Conservation (phyloP, 306 rosid genomes). For the peach (Prunus persica) region DNA sequence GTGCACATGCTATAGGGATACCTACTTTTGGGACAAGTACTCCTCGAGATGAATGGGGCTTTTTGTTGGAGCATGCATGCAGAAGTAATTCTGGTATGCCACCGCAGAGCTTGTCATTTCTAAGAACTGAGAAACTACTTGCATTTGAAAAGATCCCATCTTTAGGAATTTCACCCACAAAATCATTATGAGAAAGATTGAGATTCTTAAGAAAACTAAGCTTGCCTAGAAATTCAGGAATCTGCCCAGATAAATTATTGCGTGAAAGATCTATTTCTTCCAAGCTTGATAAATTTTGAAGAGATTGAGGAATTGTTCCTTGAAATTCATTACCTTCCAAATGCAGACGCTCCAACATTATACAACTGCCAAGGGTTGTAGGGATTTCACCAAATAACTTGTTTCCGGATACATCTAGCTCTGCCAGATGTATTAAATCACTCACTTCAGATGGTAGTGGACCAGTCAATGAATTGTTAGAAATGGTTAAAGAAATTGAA, state of each 20-base stretch:
- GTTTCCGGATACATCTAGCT: conserved; percentile 14
- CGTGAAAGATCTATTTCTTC: neutral
- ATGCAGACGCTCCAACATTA: neutral
- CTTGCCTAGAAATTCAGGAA: conserved; percentile 26
- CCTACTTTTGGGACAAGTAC: neutral
- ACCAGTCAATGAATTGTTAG: neutral
- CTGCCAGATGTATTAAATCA: neutral
- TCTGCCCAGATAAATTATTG: conserved; percentile 24
- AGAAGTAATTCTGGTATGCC: conserved; percentile 22
- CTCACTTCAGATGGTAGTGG: neutral
- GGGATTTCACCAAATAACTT: neutral
- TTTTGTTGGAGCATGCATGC: conserved; percentile 15
- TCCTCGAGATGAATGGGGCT: neutral
- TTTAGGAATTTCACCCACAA: neutral
- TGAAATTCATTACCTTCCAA: neutral
- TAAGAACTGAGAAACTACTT: conserved; percentile 6
- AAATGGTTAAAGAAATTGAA: neutral
- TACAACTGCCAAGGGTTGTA: neutral
- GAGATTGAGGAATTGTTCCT: neutral
- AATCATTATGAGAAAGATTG: conserved; percentile 16
- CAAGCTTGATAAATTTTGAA: neutral
- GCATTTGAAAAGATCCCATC: conserved; percentile 27
- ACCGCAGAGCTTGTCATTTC: conserved; percentile 29
- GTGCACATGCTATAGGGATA: neutral
- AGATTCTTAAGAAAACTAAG: neutral